These are phyloP conservation scores for Batkoa obscura DNA, from an alignment of 371 early-diverging fungal genomes.

Conservation along the genomic window DNA sequence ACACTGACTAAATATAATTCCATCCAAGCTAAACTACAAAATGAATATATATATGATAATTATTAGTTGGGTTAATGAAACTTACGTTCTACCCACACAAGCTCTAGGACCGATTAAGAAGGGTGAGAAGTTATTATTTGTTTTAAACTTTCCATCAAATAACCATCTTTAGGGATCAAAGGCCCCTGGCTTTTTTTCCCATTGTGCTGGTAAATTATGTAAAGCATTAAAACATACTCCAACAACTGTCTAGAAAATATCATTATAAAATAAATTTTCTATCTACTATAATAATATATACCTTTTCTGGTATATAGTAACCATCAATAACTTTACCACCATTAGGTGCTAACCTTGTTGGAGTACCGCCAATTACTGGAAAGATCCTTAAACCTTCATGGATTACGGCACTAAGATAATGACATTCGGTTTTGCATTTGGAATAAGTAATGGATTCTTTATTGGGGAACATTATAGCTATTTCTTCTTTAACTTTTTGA, in stretches of 20 bases:
- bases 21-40: slow-evolving; percentile 1
- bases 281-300: too few relatives aligned
- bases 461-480: too few relatives aligned
- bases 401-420: slow-evolving; percentile 4
- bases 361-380: not conserved
- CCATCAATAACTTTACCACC: slow-evolving; percentile 32
- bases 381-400: not conserved
- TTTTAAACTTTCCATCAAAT: too few relatives aligned
- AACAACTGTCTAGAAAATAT: too few relatives aligned
- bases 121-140: not conserved
- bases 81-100: not conserved
- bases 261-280: too few relatives aligned
- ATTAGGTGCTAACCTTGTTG: slow-evolving; percentile 1
- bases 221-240: not conserved
- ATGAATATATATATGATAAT: too few relatives aligned
- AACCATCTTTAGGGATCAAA: not conserved
- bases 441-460: too few relatives aligned
- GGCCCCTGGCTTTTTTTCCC: not conserved
- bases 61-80: too few relatives aligned
- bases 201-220: not conserved
- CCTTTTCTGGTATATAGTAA: slow-evolving; percentile 27
- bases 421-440: too few relatives aligned
- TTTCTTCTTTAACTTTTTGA: too few relatives aligned
- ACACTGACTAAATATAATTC: not conserved
- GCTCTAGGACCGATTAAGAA: not conserved